Base-by-base conservation (phyloP, 805 yeast species). In the Suhomyces emberorum region DNA sequence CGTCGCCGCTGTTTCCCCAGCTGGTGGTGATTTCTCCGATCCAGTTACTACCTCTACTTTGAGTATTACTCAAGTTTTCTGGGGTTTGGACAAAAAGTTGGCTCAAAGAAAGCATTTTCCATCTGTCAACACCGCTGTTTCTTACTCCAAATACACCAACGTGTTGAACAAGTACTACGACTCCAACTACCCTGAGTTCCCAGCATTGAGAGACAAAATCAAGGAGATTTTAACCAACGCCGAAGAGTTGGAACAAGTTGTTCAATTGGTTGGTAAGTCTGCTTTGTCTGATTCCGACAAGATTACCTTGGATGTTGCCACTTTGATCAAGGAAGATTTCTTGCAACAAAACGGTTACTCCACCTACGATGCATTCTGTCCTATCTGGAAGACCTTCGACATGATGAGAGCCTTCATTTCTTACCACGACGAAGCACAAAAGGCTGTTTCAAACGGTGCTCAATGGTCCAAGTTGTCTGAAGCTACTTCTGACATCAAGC, bases 81-180 rank as follows among this genome's bases (percentile, higher is more conserved):
- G 99, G 99, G 99, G 99, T 70, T 78, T 93, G 67, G 99, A 93
- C 72, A 93, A 93, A 72, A 93, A 91, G 69, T 78, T 93, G 58
- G 98, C 99, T 16, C 99, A 93, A 76, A 89, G 99, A 77, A 93
- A 93, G 72, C 99, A 93, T 73, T 93, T 93, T 87, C 99, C 99
- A 53, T 91, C 98, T 23, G 86, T 93, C 61, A 93, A 93, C 71
- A 93, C 98, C 10, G 77, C 95, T 8, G 89, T 87, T 17, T 93
- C 98, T 15, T 93, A 93, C 71, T 93, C 98, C 52, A 93, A 93
- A 74, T 93, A 93, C 71, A 89, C 96, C 39, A 83, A 73, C 55
- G 88, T 87, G 32, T 76, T 93, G 66, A 74, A 79, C 69, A 84
- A 83, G 61, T 93, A 78, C 68, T 93, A 93, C 68, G 95, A 85